phyloP scores from a whole-genome alignment of 768 basidiomycete species.

The Leccinum incarnatum region DNA sequence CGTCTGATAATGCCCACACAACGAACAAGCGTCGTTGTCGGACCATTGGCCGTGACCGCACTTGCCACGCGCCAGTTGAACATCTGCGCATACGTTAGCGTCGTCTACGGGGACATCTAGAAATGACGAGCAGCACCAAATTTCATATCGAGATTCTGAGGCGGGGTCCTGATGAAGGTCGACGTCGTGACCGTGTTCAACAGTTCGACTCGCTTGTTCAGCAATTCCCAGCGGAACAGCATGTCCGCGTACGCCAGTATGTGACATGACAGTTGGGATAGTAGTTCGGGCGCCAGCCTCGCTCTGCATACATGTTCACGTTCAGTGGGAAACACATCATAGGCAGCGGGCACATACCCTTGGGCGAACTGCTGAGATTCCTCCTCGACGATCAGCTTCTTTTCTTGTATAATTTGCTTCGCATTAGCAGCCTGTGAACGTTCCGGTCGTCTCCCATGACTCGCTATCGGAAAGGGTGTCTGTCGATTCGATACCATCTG shows the following conservation, averaged over 20 bases:
- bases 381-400: slow-evolving; percentile 39
- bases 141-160: slow-evolving; percentile 35
- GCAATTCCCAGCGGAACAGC: slow-evolving; percentile 69
- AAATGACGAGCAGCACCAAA: slow-evolving; percentile 21
- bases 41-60: slow-evolving; percentile 39
- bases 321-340: not conserved
- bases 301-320: slow-evolving; percentile 5
- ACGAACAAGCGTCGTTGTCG: slow-evolving; percentile 39
- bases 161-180: slow-evolving; percentile 21
- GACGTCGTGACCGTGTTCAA: slow-evolving; percentile 56
- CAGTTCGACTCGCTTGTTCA: slow-evolving; percentile 69
- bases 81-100: slow-evolving; percentile 32
- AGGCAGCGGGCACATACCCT: slow-evolving; percentile 8
- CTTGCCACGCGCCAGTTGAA: slow-evolving; percentile 45
- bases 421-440: slow-evolving; percentile 42
- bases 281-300: slow-evolving; percentile 24
- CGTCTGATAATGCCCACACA: slow-evolving; percentile 42
- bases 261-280: slow-evolving; percentile 50
- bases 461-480: slow-evolving; percentile 44
- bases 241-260: slow-evolving; percentile 72
- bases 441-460: slow-evolving; percentile 37
- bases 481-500: slow-evolving; percentile 30
- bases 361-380: slow-evolving; percentile 13
- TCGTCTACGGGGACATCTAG: slow-evolving; percentile 1
- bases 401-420: slow-evolving; percentile 31